Percentiles rank a stretch among this genome's conserved stretches.
phyloP scores from a whole-genome alignment of 805 yeast species.

The Yamadazyma kitorensis region DNA sequence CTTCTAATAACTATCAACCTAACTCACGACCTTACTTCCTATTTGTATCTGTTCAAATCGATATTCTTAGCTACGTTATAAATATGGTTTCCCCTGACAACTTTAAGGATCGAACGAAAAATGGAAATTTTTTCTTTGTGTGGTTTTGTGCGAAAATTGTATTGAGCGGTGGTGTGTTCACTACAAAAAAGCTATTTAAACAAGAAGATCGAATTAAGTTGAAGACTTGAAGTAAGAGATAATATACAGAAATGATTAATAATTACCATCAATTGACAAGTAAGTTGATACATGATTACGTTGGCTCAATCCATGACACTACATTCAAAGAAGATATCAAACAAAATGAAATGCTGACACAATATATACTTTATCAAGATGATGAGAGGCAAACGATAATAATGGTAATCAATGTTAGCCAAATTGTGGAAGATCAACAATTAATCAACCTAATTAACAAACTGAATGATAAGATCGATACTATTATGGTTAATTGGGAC shows the following conservation, averaged over 20 bases:
- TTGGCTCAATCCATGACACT: conserved; percentile 12
- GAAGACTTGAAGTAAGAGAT: no score
- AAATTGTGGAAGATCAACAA: conserved; percentile 5
- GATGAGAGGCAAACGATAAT: conserved; percentile 4
- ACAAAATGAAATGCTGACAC: conserved; percentile 5
- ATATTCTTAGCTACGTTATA: no score
- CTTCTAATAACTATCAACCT: no score
- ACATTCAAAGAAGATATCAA: conserved; percentile 4
- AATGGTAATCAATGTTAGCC: conserved; percentile 10
- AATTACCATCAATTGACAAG: conserved; percentile 22
- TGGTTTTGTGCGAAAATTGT: no score
- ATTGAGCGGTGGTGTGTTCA: no score
- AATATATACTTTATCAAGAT: conserved; percentile 8
- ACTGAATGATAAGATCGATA: conserved; percentile 15
- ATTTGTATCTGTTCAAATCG: no score
- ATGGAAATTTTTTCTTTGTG: no score
- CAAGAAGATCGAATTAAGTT: no score
- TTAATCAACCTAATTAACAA: conserved; percentile 10
- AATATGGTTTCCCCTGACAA: no score
- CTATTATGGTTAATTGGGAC: conserved; percentile 23
- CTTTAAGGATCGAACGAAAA: no score
- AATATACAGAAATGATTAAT: conserved; percentile 15
- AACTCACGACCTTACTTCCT: no score
- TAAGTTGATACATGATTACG: conserved; percentile 18
- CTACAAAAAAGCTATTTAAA: no score